Evolutionary conservation across 2,329 filamentous ascomycete species (phyloP).

Genomic region (Pseudogymnoascus sp.): DNA sequence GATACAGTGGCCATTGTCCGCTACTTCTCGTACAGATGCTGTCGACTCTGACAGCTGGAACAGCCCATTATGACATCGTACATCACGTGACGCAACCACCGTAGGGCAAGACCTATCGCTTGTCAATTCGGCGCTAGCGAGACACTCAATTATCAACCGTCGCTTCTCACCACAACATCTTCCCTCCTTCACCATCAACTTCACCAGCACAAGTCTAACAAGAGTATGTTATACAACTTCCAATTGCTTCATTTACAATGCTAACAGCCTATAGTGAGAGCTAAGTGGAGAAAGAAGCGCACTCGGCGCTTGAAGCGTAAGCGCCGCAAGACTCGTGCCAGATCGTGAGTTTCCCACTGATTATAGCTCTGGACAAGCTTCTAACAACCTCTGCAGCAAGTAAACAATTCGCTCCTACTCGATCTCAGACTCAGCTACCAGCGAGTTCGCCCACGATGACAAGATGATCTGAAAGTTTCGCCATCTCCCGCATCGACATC

Average conservation of each 20-base stretch:
- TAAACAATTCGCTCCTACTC: constrained; percentile 39
- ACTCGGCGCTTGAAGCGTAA: constrained; percentile 98
- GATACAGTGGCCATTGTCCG: background rate
- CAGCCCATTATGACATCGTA: background rate
- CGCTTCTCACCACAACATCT: constrained; percentile 6
- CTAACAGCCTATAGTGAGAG: constrained; percentile 56
- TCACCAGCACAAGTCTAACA: constrained; percentile 37
- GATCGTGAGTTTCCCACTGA: constrained; percentile 65
- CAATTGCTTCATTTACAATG: constrained; percentile 32
- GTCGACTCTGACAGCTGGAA: background rate
- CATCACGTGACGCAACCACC: background rate
- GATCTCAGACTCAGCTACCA: constrained; percentile 36
- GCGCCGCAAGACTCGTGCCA: constrained; percentile 99
- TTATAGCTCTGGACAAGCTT: background rate
- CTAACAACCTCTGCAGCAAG: constrained; percentile 33
- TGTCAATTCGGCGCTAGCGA: constrained; percentile 12
- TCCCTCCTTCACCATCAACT: constrained; percentile 37
- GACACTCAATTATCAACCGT: constrained; percentile 12
- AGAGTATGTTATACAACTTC: constrained; percentile 33
- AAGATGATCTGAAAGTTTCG: constrained; percentile 30
- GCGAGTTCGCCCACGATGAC: constrained; percentile 32
- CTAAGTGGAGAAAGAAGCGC: constrained; percentile 99
- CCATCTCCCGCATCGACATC: constrained; percentile 33
- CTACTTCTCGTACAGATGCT: background rate
- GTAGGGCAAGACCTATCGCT: constrained; percentile 13